A percentile compares a stretch with the other conserved stretches of the same genome.
Conservation (phyloP, 176 grass and related monocot species). For the Aegilops tauschii region DNA sequence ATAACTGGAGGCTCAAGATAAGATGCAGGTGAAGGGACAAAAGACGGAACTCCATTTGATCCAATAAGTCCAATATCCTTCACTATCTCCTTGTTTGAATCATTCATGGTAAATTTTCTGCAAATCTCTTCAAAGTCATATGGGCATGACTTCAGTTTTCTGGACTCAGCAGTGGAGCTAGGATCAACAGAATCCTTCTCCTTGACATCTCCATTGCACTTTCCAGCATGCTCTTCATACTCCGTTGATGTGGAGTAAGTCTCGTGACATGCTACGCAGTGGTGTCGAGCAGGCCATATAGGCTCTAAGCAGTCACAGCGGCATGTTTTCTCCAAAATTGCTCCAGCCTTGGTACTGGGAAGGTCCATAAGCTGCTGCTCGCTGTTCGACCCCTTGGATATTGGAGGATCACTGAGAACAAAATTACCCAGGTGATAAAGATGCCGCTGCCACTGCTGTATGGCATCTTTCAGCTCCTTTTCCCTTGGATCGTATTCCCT, state of each 20-base stretch:
- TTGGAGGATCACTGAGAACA: constrained; percentile 32
- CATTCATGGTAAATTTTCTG: constrained; percentile 65
- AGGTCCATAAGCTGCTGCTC: constrained; percentile 34
- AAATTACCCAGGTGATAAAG: constrained; percentile 39
- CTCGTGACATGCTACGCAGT: constrained; percentile 84
- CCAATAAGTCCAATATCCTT: constrained; percentile 82
- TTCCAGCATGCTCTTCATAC: constrained; percentile 78
- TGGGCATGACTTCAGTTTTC: constrained; percentile 58
- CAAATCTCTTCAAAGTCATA: constrained; percentile 83
- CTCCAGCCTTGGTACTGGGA: constrained; percentile 64
- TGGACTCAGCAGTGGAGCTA: constrained; percentile 22
- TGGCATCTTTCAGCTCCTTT: constrained; percentile 81
- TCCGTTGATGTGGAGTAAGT: constrained; percentile 51
- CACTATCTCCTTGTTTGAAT: constrained; percentile 77
- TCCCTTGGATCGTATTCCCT: constrained; percentile 74
- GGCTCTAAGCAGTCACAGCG: constrained; percentile 88
- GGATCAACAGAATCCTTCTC: constrained; percentile 45
- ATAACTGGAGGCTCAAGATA: constrained; percentile 63
- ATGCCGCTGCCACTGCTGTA: constrained; percentile 77
- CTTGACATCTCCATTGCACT: constrained; percentile 50
- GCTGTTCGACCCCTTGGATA: constrained; percentile 21
- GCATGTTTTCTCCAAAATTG: constrained; percentile 67
- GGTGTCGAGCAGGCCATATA: constrained; percentile 72
- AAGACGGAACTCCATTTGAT: constrained; percentile 72
- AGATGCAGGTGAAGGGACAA: constrained; percentile 56